Percentiles rank a stretch among this genome's conserved stretches.
Evolutionary conservation across 2,329 filamentous ascomycete species (phyloP).

Genomic region (Aspergillus flavus): DNA sequence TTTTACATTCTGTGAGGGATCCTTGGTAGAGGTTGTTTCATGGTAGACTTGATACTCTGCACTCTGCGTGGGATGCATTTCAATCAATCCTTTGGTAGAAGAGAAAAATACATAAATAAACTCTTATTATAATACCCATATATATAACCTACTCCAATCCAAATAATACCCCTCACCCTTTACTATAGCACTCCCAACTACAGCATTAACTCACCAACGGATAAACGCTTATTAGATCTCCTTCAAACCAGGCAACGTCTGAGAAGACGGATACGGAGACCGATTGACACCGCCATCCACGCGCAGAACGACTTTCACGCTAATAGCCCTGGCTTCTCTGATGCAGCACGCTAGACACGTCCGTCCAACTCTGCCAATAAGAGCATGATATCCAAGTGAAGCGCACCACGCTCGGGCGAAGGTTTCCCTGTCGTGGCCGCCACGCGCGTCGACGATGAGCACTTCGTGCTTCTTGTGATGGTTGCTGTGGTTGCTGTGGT

Average conservation of each 20-base stretch:
- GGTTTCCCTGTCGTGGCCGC: conserved; percentile 38
- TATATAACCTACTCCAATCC: conserved; percentile 5
- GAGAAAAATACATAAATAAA: background rate
- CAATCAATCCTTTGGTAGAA: background rate
- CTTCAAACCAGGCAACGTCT: background rate
- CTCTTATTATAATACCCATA: background rate
- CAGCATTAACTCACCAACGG: background rate
- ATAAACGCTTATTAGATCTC: background rate
- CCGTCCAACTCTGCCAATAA: conserved; percentile 44
- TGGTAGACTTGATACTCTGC: background rate
- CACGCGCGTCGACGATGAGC: conserved; percentile 41
- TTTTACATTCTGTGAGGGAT: no score
- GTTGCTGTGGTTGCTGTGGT: conserved; percentile 14
- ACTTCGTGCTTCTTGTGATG: conserved; percentile 21
- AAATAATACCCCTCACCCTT: background rate
- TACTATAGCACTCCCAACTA: background rate
- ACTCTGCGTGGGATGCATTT: no score
- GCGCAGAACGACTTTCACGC: conserved; percentile 43
- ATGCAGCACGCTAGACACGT: conserved; percentile 47
- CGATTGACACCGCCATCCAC: conserved; percentile 27
- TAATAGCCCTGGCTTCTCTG: conserved; percentile 45
- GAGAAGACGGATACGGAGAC: conserved; percentile 1
- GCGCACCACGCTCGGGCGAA: conserved; percentile 50
- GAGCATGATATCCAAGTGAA: conserved; percentile 43
- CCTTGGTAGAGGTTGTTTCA: background rate